Conservation (phyloP, 306 rosid genomes). For the Prunus padus region DNA sequence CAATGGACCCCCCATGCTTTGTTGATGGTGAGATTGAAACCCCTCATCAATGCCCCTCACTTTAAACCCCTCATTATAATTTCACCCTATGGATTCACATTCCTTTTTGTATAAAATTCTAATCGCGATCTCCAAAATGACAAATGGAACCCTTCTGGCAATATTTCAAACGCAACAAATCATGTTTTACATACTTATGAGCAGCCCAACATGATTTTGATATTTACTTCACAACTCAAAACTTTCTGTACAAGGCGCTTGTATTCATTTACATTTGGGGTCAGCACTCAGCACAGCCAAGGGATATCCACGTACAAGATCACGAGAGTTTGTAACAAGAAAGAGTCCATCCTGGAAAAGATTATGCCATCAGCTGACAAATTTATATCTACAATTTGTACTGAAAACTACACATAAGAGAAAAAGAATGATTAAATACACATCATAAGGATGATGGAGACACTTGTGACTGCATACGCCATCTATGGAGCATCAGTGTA, state of each 20-base stretch:
- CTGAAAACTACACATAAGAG: not conserved
- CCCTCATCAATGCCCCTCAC: too few species aligned
- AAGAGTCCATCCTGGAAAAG: conserved; percentile 80
- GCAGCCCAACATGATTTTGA: too few species aligned
- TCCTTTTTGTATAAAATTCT: too few species aligned
- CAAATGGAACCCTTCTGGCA: conserved; percentile 54
- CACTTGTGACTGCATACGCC: conserved; percentile 56
- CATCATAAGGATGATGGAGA: not conserved
- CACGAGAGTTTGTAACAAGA: conserved; percentile 67
- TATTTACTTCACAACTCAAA: conserved; percentile 54
- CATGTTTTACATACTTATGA: too few species aligned
- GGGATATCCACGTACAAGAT: conserved; percentile 76
- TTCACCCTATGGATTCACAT: too few species aligned
- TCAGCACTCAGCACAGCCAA: conserved; percentile 83
- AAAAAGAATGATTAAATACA: conserved; percentile 9
- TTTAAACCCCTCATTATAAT: too few species aligned
- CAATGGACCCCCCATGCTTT: too few species aligned
- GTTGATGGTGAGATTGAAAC: too few species aligned
- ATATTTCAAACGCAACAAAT: too few species aligned
- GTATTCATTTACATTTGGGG: conserved; percentile 83
- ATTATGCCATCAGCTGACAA: conserved; percentile 8
- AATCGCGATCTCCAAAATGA: too few species aligned
- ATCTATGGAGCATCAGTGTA: conserved; percentile 97
- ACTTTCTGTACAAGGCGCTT: conserved; percentile 76
- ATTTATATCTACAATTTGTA: conserved; percentile 6